Conservation (phyloP, 2,329 filamentous ascomycete species). For the Septoria linicola region DNA sequence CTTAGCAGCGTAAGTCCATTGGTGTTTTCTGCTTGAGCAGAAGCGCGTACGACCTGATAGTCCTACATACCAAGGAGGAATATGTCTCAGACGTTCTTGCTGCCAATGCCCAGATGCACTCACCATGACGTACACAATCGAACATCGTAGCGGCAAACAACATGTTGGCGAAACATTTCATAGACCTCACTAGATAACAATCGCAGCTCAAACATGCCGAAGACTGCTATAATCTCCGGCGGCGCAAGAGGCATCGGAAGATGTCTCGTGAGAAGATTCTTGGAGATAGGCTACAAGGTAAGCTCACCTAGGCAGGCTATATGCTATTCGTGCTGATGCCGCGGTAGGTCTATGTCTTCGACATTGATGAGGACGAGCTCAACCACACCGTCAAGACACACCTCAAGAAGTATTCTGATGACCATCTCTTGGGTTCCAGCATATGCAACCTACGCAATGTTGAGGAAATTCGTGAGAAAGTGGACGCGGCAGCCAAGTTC, state of each 20-base stretch:
- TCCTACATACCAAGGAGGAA: no score
- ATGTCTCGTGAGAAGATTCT: constrained; percentile 38
- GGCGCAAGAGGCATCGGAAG: constrained; percentile 40
- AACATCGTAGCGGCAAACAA: no score
- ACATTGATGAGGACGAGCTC: constrained; percentile 42
- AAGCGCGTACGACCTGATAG: no score
- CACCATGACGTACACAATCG: no score
- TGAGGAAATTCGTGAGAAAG: constrained; percentile 35
- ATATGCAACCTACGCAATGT: constrained; percentile 38
- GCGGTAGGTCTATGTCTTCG: constrained; percentile 43
- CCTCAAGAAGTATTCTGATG: constrained; percentile 29
- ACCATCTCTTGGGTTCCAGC: constrained; percentile 20
- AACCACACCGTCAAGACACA: constrained; percentile 36
- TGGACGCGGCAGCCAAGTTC: constrained; percentile 36
- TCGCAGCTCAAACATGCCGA: constrained; percentile 10
- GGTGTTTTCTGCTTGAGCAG: no score
- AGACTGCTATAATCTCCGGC: constrained; percentile 33
- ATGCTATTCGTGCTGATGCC: no score
- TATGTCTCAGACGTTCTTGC: no score
- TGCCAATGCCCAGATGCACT: no score
- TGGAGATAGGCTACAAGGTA: constrained; percentile 38
- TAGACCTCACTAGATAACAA: no score
- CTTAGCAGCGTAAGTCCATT: no score
- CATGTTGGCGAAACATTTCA: no score
- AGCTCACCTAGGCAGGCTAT: no score